Evolutionary conservation across 129 eudicot genomes (phyloP), one percentile per base, ranked within the genome.

Genomic region (Helichrysum umbraculigerum): DNA sequence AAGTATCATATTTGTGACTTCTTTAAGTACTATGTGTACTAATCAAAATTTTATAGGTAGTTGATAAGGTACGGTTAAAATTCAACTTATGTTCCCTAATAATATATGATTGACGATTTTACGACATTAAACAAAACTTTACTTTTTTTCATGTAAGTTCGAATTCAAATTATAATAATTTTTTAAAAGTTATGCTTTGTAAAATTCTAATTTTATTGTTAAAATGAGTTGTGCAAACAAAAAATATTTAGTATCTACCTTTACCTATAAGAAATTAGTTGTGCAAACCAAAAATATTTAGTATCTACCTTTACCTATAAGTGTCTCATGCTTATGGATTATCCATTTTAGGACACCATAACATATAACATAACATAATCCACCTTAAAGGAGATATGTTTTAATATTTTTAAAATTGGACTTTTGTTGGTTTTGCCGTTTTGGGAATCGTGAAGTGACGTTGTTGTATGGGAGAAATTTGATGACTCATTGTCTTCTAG

Each of bases 271-370:
- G 14, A n/a, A n/a, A 17, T 59, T 59, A 21, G 65, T 21, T 59
- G 68, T 29, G 68, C 68, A 63, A 9, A 16, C 30, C 6, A 42
- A 29, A 42, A 63, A 28, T 16, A 30, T 8, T 30, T 15, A 28
- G 69, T 30, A 64, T 29, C 68, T 62, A 64, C 69, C 69, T 64
- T 30, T 64, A 64, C 69, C 69, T 64, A 64, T 64, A 64, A 64
- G 14, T 64, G 69, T 64, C 69, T 64, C 69, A 64, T 64, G 69
- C 69, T 16, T 64, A 7, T 64, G 68, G 68, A 14, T 42, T 32
- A 30, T 64, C 69, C 41, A 10, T 32, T 30, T 32, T 64, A 0
- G 69, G 44, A 64, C 30, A 64, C 69, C 41, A 15, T 64, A 64
- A 30, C 52, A 44, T 44, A 64, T 30, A 64, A 44, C 41, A 15